A percentile compares a stretch with the other conserved stretches of the same genome.
Conservation (phyloP, 768 basidiomycete genomes). For the Trametopsis cervina region DNA sequence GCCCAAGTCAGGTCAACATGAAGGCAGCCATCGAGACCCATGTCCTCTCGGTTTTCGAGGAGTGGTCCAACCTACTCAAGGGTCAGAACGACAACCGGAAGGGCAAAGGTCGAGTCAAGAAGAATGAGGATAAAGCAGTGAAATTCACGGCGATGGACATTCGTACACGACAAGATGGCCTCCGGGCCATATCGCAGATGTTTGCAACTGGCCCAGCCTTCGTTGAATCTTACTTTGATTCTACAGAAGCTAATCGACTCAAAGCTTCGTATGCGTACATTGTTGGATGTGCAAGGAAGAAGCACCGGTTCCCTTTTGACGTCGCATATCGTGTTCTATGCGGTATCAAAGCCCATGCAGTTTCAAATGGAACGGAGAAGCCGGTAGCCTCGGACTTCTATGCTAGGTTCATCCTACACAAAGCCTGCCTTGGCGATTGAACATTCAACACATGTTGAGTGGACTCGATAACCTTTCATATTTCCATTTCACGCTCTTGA, state of each 20-base stretch:
- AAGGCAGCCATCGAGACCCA: background rate
- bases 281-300: conserved; percentile 23
- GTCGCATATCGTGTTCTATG: conserved; percentile 49
- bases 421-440: background rate
- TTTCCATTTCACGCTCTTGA: too few species aligned
- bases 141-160: conserved; percentile 15
- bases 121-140: conserved; percentile 27
- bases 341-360: conserved; percentile 42
- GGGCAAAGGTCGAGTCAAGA: too few species aligned
- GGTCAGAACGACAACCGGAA: too few species aligned
- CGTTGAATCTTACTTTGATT: conserved; percentile 19
- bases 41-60: background rate
- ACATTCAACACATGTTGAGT: too few species aligned
- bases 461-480: too few species aligned
- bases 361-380: conserved; percentile 29
- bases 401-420: conserved; percentile 21
- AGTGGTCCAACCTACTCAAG: too few species aligned
- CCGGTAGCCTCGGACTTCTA: conserved; percentile 39
- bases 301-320: conserved; percentile 42
- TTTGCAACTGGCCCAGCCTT: background rate
- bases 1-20: background rate
- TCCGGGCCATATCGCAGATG: background rate
- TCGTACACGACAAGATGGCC: background rate
- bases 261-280: conserved; percentile 48
- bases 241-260: conserved; percentile 29